phyloP scores from a whole-genome alignment of 805 yeast genomes.

The Starmerella apis region DNA sequence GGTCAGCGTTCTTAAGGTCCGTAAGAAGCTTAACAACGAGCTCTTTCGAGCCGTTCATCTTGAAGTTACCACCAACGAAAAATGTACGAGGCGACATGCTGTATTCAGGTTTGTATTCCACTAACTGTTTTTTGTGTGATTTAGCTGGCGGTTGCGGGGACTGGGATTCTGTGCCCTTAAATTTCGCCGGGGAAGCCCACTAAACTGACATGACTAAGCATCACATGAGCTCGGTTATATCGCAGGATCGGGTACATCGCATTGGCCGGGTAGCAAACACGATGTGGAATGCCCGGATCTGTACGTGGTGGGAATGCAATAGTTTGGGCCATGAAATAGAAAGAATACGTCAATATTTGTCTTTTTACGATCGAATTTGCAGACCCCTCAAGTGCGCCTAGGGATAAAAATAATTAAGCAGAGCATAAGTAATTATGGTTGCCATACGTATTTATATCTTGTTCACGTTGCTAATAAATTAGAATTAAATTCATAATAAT shows the following conservation, averaged over 20 bases:
- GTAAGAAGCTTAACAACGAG: conserved; percentile 77
- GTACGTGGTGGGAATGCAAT: not conserved
- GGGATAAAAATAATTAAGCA: too few species aligned
- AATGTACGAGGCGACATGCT: conserved; percentile 62
- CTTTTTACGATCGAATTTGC: not conserved
- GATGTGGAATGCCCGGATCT: conserved; percentile 1
- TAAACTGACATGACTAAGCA: not conserved
- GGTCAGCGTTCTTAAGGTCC: conserved; percentile 64
- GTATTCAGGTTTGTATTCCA: not conserved
- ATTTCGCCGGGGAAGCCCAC: not conserved
- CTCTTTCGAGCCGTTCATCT: conserved; percentile 89
- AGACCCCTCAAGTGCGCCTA: too few species aligned
- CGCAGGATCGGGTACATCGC: conserved; percentile 7
- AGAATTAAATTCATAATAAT: too few species aligned
- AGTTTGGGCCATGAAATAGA: not conserved
- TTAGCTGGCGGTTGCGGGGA: not conserved
- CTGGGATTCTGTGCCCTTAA: not conserved
- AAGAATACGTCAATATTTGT: too few species aligned
- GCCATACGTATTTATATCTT: not conserved
- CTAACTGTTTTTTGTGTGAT: not conserved
- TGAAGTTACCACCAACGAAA: conserved; percentile 99
- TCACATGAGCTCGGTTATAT: not conserved
- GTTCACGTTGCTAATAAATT: not conserved
- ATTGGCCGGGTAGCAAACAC: conserved; percentile 6
- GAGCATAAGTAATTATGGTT: not conserved